Evolutionary conservation across 768 basidiomycete genomes (phyloP), one percentile per base, ranked within the genome.

Genomic region (Phaeotremella fagi): DNA sequence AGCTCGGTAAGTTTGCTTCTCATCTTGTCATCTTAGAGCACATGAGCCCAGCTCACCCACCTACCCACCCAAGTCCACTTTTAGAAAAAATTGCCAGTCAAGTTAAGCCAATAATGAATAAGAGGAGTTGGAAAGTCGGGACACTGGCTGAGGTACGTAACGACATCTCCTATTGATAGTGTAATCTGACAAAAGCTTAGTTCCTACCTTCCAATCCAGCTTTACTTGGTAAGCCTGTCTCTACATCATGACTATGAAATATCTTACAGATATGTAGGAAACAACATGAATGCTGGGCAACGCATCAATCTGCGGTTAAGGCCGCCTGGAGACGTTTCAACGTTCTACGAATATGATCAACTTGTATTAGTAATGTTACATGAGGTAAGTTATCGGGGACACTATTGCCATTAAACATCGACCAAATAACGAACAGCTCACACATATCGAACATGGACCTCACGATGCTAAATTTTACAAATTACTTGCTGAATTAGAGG

Each of bases 91-190:
- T 69, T 7, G 70, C 70, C 1, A 63, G 60, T 41, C 79, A 88
- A 45, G 89, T 94, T 45, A 92, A 91, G 72, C 92, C 92, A 5
- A 90, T 97, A 60, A 95, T 95, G 91, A 79, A 84, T 52, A 88
- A 85, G 60, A 85, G 85, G 61, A 76, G 76, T 3, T 97, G 91
- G 91, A 78, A 80, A 24, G 69, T 78, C 0, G 76, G 76, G 0
- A 54, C 55, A 1, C 55, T 77, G 4, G 63, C 71, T 9, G 75
- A 76, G 61, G 68, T 70, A 23, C 22, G 12, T 25, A 4, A 46
- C 45, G 16, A 22, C 18, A 46, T 15, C 45, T 24, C 45, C 5
- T 5, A 46, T 16, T 11, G 35, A 3, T 7, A 43, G 41, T 3
- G 11, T 45, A 11, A 6, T 27, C 37, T 49, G 18, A 42, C 31